A percentile compares a stretch with the other conserved stretches of the same genome.
Conservation (phyloP, 2,329 filamentous ascomycete genomes). For the Pyricularia grisea region DNA sequence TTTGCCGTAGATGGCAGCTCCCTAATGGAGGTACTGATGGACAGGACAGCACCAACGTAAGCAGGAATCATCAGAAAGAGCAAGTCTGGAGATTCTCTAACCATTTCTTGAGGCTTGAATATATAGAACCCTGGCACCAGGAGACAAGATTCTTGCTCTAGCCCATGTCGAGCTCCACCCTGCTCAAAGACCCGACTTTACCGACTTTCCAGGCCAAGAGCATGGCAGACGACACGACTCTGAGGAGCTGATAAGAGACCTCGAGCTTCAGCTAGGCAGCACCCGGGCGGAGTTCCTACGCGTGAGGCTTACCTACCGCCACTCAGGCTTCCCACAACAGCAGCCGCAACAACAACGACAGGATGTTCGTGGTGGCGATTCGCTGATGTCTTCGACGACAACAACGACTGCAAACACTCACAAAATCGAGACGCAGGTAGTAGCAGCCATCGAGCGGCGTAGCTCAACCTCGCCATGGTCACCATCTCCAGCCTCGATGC, state of each 20-base stretch:
- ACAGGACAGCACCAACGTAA: slow-evolving; percentile 32
- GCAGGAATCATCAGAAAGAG: not conserved
- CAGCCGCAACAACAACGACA: not conserved
- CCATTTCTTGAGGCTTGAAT: not conserved
- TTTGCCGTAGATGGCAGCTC: slow-evolving; percentile 28
- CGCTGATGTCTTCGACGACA: not conserved
- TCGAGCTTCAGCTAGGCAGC: slow-evolving; percentile 46
- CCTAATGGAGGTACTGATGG: slow-evolving; percentile 36
- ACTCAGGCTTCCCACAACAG: slow-evolving; percentile 42
- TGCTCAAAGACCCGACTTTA: slow-evolving; percentile 3
- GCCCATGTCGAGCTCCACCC: slow-evolving; percentile 31
- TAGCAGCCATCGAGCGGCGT: slow-evolving; percentile 38
- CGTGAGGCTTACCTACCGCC: slow-evolving; percentile 42
- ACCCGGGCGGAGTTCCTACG: slow-evolving; percentile 38
- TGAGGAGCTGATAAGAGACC: slow-evolving; percentile 47
- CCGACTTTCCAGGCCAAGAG: slow-evolving; percentile 16
- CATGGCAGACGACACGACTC: slow-evolving; percentile 24
- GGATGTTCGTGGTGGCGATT: not conserved
- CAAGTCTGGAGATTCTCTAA: not conserved
- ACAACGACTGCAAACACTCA: slow-evolving; percentile 10
- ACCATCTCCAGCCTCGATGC: slow-evolving; percentile 29
- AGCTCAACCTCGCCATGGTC: slow-evolving; percentile 43
- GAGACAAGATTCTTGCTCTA: slow-evolving; percentile 28
- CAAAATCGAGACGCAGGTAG: slow-evolving; percentile 40
- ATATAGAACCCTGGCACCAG: slow-evolving; percentile 1